Evolutionary conservation across 2,329 filamentous ascomycete genomes (phyloP), one percentile per base, ranked within the genome.

Genomic region (Rutstroemia sp.): DNA sequence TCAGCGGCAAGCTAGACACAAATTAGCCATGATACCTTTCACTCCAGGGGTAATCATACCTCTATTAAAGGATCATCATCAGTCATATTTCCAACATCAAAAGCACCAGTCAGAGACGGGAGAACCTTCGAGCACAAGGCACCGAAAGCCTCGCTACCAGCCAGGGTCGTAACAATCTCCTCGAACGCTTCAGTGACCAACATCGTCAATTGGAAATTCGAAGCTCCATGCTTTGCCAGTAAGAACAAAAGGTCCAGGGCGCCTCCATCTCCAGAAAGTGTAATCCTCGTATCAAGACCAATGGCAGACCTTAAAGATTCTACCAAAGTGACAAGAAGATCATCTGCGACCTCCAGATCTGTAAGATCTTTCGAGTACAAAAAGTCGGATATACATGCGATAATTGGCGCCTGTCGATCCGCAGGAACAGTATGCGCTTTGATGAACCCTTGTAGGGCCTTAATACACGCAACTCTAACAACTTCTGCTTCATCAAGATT

Each of bases 121-220:
- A 97, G 74, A 5, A 95, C 89, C 71, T 92, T 95, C 64, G 83
- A 77, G 69, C 92, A 96, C 6, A 99, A 79, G 10, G 82, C 82
- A 49, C 86, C 79, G 70, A 92, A 99, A 0, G 84, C 80, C 8
- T 88, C 82, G 6, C 79, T 74, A 21, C 83, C 83, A 14, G 84
- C 82, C 2, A 95, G 80, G 1, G 77, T 79, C 51, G 80, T 76
- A 5, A 92, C 87, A 56, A 96, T 85, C 45, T 94, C 89, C 70
- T 97, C 92, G 67, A 99, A 95, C 0, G 89, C 86, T 72, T 99
- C 94, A 38, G 83, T 87, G 23, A 97, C 87, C 51, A 96, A 77
- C 75, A 92, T 86, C 0, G 87, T 90, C 48, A 96, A 82, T 70
- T 96, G 92, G 75, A 95, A 95, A 73, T 95, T 97, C 59, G 81